These are phyloP conservation scores for Phaeosphaeria sp. DNA, from an alignment of 2,329 filamentous ascomycete genomes.

Conservation along the genomic window DNA sequence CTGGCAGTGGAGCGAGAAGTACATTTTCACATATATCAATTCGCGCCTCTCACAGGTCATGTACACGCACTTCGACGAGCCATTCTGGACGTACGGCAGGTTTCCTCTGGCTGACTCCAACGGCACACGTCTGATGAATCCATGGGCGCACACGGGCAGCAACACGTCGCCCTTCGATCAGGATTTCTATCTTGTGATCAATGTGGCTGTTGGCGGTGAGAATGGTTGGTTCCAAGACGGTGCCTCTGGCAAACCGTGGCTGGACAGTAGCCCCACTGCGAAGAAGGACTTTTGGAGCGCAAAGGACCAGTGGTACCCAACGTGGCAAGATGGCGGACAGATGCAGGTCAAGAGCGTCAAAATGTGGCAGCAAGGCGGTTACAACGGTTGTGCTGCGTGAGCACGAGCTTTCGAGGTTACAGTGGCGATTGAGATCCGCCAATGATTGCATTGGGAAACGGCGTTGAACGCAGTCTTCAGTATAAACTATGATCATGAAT, in stretches of 20 bases:
- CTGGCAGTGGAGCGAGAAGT: constrained; percentile 77
- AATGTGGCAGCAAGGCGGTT: constrained; percentile 58
- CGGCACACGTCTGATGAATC: constrained; percentile 68
- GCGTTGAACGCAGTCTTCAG: neutral
- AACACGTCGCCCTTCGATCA: constrained; percentile 76
- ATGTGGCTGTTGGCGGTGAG: constrained; percentile 76
- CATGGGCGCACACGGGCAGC: constrained; percentile 68
- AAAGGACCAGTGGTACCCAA: constrained; percentile 70
- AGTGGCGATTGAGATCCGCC: neutral
- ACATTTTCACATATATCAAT: constrained; percentile 87
- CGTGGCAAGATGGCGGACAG: constrained; percentile 69
- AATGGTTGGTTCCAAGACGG: constrained; percentile 87
- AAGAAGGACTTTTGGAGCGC: constrained; percentile 79
- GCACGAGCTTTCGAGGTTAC: neutral
- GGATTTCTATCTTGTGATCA: constrained; percentile 77
- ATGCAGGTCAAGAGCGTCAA: constrained; percentile 74
- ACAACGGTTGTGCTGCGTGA: constrained; percentile 52
- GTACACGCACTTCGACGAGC: constrained; percentile 74
- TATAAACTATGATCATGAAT: neutral
- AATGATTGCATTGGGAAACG: neutral
- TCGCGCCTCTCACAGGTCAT: constrained; percentile 79
- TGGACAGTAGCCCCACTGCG: constrained; percentile 71
- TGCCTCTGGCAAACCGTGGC: constrained; percentile 77
- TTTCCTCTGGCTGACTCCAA: constrained; percentile 71
- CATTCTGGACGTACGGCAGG: constrained; percentile 71